Base-by-base conservation (phyloP, 345 rosid genomes). In the Brassica carinata region DNA sequence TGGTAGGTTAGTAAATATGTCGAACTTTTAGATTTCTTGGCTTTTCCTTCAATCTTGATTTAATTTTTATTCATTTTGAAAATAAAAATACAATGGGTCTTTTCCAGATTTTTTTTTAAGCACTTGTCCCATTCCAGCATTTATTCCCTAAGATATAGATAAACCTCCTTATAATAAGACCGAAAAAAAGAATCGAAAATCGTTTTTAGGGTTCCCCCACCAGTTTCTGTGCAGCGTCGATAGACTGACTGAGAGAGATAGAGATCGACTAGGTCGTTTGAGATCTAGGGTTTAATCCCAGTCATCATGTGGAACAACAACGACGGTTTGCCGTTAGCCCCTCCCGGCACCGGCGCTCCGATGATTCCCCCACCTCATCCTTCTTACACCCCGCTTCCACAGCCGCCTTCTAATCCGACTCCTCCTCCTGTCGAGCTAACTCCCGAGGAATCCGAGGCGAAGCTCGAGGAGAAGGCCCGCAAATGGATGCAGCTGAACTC, bases 401-500 rank as follows among this genome's bases (percentile, higher is more conserved):
- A 91, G 40, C 89, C 58, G 17, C 15, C 83, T 26, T 84, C 89
- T 14, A 64, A 74, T 11, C 86, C 85, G 5, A 45, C 9, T 64
- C 81, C 18, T 13, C 55, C 85, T 15, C 62, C 30, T 45, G 65
- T 7, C 2, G 79, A 78, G 19, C 83, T 86, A 33, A 83, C 91
- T 8, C 85, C 90, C 0, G 88, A 86, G 27, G 92, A 96, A 57
- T 87, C 89, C 7, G 98, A 96, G 92, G 98, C 96, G 3, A 86
- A 75, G 87, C 85, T 96, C 33, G 99, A 92, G 84, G 98, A 96
- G 90, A 96, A 96, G 85, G 99, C 99, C 1, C 82, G 96, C 19
- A 96, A 96, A 77, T 96, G 98, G 99, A 95, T 93, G 94, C 99
- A 93, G 77, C 90, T 96, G 3, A 96, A 90, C 73, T 92, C 97